phyloP scores from a whole-genome alignment of 202 grass and related monocot species.

The Carex arenaria region DNA sequence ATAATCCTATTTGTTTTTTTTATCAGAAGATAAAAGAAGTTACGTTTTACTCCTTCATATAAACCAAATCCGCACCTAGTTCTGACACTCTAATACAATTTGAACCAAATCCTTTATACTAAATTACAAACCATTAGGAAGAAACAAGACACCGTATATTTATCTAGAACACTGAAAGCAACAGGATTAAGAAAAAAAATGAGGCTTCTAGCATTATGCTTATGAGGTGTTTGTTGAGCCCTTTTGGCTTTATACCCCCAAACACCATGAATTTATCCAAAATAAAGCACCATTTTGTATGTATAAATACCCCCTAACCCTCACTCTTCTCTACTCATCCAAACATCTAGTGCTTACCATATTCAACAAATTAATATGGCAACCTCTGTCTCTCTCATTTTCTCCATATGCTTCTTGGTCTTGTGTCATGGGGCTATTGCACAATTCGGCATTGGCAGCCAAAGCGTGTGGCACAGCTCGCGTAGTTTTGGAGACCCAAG shows the following conservation, averaged over 20 bases:
- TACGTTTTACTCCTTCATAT: not conserved
- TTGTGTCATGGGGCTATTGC: constrained; percentile 7
- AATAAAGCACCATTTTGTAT: not conserved
- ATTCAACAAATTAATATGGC: not conserved
- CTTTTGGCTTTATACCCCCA: constrained; percentile 5
- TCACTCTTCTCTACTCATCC: not conserved
- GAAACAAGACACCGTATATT: not conserved
- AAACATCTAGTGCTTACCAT: not conserved
- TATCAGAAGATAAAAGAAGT: not conserved
- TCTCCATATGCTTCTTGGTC: not conserved
- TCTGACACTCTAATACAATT: not conserved
- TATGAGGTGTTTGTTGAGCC: not conserved
- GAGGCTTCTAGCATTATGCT: not conserved
- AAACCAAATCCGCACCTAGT: not conserved
- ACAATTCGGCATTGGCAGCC: not conserved
- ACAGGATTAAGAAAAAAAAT: not conserved
- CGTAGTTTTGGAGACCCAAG: not conserved
- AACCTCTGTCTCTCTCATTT: constrained; percentile 7
- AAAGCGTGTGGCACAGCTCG: constrained; percentile 6
- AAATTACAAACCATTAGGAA: not conserved
- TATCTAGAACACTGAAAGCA: not conserved
- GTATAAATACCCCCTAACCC: constrained; percentile 4
- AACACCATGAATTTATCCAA: not conserved
- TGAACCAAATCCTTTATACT: not conserved
- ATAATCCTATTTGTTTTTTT: not conserved